phyloP scores from a whole-genome alignment of 768 basidiomycete genomes.

The Tulasnella sp. region DNA sequence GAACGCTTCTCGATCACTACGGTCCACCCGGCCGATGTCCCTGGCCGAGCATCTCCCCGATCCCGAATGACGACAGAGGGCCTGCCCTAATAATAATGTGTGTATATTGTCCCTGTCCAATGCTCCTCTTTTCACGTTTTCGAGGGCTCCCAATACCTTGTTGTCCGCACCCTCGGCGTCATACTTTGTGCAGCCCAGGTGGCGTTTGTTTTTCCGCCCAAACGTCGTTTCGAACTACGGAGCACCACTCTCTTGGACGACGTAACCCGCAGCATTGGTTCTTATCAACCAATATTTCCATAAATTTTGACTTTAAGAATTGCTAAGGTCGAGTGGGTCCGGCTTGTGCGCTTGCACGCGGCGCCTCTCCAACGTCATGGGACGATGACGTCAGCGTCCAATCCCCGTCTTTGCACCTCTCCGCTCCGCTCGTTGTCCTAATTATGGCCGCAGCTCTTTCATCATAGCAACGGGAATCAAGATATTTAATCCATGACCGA shows the following conservation, averaged over 20 bases:
- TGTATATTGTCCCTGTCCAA: not conserved
- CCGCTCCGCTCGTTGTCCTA: not conserved
- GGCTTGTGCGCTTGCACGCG: not conserved
- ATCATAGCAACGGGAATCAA: not conserved
- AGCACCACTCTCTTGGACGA: not conserved
- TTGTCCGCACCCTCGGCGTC: not conserved
- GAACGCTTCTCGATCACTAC: not conserved
- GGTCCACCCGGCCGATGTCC: not conserved
- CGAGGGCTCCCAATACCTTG: not conserved
- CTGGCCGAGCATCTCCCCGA: not conserved
- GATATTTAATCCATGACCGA: not conserved
- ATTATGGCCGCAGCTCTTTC: not conserved
- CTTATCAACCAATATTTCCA: not conserved
- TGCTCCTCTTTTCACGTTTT: no score
- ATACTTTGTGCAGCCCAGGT: not conserved
- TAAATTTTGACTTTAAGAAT: not conserved
- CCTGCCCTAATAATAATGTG: not conserved
- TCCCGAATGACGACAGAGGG: not conserved
- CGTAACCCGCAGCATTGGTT: not conserved
- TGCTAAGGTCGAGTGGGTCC: not conserved
- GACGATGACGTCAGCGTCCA: not conserved
- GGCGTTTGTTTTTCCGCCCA: not conserved
- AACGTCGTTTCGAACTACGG: not conserved
- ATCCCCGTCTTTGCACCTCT: constrained; percentile 19
- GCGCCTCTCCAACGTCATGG: not conserved